Base-by-base conservation (phyloP, 306 rosid species). In the Arachis stenosperma region DNA sequence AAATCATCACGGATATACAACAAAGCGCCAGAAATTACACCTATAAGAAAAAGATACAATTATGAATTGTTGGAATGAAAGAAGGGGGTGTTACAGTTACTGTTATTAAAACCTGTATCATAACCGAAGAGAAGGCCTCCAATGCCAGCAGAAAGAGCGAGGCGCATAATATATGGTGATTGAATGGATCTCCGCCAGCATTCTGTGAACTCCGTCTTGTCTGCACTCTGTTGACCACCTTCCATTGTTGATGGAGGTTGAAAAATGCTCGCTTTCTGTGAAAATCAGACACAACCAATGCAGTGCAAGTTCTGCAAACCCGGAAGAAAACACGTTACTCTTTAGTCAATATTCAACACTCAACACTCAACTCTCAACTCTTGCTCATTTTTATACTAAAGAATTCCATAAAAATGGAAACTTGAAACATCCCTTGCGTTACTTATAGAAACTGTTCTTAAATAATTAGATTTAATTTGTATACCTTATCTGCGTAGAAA, bases 11-110 rank as follows among this genome's bases (percentile, higher is more conserved):
- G 83, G 47, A 93, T 93, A 77, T 93, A 90, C 10, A 90, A 79
- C 83, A 93, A 75, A 14, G 98, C 98, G 5, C 98, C 98, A 73
- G 97, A 93, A 75, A 93, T 89, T 69, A 90, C 98, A 79, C 97
- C 97, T 92, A 51, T 33, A 4, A 2, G 37, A 33, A 33, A 33
- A 33, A 33, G 3, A 33, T 33, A 33, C 4, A 33, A 33, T 33
- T 33, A 4, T 33, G 37, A 33, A 33, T 33, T 36, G 46, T 48
- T 9, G 52, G 40, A 73, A 29, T 59, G 14, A 37, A 44, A 9
- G 13, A 3, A 48, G 15, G 15, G 70, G 70, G 8, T 44, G 9
- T 22, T 22, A 22, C 27, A 22, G 14, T 33, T n/a, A 8, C 7
- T 7, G 43, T 14, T 22, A 22, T 22, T 22, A 42, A 6, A 59